A percentile compares a stretch with the other conserved stretches of the same genome.
Evolutionary conservation across 2,329 filamentous ascomycete species (phyloP).

Genomic region (Daldinia sp.): DNA sequence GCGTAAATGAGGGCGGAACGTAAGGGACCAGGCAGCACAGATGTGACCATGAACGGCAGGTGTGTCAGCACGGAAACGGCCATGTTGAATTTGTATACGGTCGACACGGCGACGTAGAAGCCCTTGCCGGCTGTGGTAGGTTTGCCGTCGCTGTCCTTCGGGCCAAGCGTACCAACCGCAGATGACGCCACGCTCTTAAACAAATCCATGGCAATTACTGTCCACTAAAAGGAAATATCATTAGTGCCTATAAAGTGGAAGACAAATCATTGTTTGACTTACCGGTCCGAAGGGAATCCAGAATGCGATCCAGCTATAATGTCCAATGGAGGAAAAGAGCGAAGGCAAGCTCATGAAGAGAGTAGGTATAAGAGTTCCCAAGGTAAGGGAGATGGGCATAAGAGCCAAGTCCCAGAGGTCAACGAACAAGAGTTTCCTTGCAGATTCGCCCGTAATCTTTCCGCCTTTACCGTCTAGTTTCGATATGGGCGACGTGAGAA

Average conservation of each 20-base stretch:
- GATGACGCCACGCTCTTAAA: conserved; percentile 45
- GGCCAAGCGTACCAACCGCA: conserved; percentile 44
- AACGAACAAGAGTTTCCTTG: conserved; percentile 45
- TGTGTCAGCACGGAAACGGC: conserved; percentile 44
- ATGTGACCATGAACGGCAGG: conserved; percentile 45
- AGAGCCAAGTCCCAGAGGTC: conserved; percentile 51
- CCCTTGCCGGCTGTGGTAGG: conserved; percentile 45
- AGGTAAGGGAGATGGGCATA: conserved; percentile 47
- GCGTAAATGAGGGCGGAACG: conserved; percentile 42
- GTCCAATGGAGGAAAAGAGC: conserved; percentile 44
- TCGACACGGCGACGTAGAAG: conserved; percentile 45
- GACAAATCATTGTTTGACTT: conserved; percentile 1
- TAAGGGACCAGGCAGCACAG: conserved; percentile 40
- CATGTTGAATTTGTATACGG: conserved; percentile 50
- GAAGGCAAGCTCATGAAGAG: conserved; percentile 49
- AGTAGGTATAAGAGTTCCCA: conserved; percentile 46
- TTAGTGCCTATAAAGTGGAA: not conserved
- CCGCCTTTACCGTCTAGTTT: conserved; percentile 29
- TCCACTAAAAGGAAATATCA: conserved; percentile 21
- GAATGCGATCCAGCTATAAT: conserved; percentile 49
- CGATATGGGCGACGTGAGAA: conserved; percentile 50
- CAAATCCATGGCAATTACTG: conserved; percentile 40
- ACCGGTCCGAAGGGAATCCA: conserved; percentile 50
- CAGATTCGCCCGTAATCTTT: conserved; percentile 41
- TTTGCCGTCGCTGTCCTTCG: conserved; percentile 42